These are phyloP conservation scores for Beauveria varroae DNA, from an alignment of 2,329 filamentous ascomycete genomes.

Conservation along the genomic window DNA sequence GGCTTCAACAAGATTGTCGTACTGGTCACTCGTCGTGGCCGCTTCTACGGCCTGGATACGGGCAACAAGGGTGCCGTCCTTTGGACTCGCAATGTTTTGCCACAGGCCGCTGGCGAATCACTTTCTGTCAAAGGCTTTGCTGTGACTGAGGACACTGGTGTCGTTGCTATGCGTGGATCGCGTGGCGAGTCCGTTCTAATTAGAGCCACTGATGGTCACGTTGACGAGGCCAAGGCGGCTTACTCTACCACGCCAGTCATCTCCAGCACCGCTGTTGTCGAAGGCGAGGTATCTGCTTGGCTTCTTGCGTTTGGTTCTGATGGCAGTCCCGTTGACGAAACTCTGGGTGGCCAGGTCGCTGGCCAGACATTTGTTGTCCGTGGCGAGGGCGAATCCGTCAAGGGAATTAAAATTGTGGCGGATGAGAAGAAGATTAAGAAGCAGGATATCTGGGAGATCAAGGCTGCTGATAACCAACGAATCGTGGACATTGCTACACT, in stretches of 20 bases:
- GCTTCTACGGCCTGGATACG: slow-evolving; percentile 72
- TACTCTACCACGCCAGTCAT: slow-evolving; percentile 22
- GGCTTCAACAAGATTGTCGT: slow-evolving; percentile 83
- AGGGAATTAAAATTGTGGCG: slow-evolving; percentile 45
- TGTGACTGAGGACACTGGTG: slow-evolving; percentile 47
- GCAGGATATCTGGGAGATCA: slow-evolving; percentile 64
- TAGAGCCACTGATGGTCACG: slow-evolving; percentile 44
- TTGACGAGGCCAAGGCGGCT: slow-evolving; percentile 34
- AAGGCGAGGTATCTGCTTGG: slow-evolving; percentile 44
- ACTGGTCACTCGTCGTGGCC: slow-evolving; percentile 70
- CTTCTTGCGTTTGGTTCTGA: slow-evolving; percentile 45
- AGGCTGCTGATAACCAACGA: slow-evolving; percentile 55
- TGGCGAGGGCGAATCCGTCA: slow-evolving; percentile 40
- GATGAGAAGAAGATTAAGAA: slow-evolving; percentile 34
- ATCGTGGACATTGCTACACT: slow-evolving; percentile 62
- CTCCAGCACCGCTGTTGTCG: slow-evolving; percentile 42
- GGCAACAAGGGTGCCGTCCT: slow-evolving; percentile 65
- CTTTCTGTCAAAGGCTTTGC: slow-evolving; percentile 65
- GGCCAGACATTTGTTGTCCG: slow-evolving; percentile 49
- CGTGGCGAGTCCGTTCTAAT: slow-evolving; percentile 56
- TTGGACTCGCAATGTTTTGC: slow-evolving; percentile 64
- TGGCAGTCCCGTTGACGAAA: slow-evolving; percentile 37
- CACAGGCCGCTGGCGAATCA: slow-evolving; percentile 44
- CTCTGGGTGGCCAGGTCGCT: slow-evolving; percentile 39
- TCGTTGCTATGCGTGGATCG: slow-evolving; percentile 51